Base-by-base conservation (phyloP, 371 early-diverging fungal genomes). In the Mucor piriformis region DNA sequence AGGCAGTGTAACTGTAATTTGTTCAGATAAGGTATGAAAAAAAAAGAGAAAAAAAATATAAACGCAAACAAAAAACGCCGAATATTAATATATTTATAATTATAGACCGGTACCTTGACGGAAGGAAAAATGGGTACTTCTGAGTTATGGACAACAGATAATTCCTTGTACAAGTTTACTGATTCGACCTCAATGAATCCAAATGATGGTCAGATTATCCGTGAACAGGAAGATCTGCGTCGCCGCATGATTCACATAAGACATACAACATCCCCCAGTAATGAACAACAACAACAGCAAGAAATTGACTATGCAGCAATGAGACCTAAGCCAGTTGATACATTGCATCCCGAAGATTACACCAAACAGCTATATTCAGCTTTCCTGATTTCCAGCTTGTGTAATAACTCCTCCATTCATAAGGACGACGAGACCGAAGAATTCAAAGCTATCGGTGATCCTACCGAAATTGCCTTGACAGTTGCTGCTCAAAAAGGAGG, bases 61-160 rank as follows among this genome's bases (percentile, higher is more conserved):
- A 32, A 5, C 32, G 24, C 7, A 29, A 29, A 29, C 7, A 16
- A 37, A 38, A 37, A 8, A 57, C 6, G 7, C 18, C n/a, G 18
- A 42, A 42, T 42, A 42, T 42, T 35, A 1, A 27, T 15, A n/a
- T 20, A 15, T 6, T 43, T 47, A 21, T 11, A 10, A 66, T 84
- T 18, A 80, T 83, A 98, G 86, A 97, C 96, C 0, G 97, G 97
- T 25, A 97, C 97, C 0, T 72, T 98, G 47, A 96, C 97, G 3
- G 92, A 95, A 76, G 96, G 96, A 57, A 95, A 94, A 80, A 92
- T 93, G 94, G 88, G 87, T 13, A 81, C 87, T 8, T 58, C 83
- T 43, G 84, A 87, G 65, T 61, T 90, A 34, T 92, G 89, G 83
- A 85, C 88, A n/a, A 75, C 83, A 2, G 89, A 89, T 51, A 79